Evolutionary conservation across 768 basidiomycete species (phyloP).

Genomic region (Lyophyllum atratum): DNA sequence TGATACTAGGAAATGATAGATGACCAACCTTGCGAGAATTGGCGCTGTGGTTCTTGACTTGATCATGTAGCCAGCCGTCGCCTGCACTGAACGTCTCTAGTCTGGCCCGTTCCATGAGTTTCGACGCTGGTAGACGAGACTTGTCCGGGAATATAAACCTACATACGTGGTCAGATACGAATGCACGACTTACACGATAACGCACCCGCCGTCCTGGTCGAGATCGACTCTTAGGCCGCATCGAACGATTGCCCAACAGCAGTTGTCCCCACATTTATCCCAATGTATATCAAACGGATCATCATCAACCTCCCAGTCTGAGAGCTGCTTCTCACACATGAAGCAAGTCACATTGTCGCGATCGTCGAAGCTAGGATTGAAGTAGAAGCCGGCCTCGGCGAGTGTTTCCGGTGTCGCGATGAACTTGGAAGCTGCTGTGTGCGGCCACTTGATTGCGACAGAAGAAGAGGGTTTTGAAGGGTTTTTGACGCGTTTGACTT

Average conservation of each 20-base stretch:
- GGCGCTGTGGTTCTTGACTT: conserved; percentile 61
- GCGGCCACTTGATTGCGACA: conserved; percentile 73
- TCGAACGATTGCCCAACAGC: conserved; percentile 81
- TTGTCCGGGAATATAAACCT: conserved; percentile 66
- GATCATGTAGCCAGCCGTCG: conserved; percentile 72
- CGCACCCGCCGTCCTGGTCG: conserved; percentile 56
- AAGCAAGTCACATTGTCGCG: conserved; percentile 83
- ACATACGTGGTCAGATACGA: conserved; percentile 9
- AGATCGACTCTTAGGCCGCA: conserved; percentile 68
- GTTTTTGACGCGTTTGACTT: conserved; percentile 63
- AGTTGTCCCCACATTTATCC: conserved; percentile 60
- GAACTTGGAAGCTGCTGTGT: conserved; percentile 52
- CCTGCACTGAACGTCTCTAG: conserved; percentile 61
- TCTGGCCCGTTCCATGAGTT: conserved; percentile 72
- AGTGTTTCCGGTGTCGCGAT: conserved; percentile 73
- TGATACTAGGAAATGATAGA: not conserved
- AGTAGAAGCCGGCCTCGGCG: conserved; percentile 91
- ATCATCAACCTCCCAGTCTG: conserved; percentile 83
- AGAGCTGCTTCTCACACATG: conserved; percentile 78
- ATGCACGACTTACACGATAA: not conserved
- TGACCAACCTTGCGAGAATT: conserved; percentile 62
- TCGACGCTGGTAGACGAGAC: conserved; percentile 63
- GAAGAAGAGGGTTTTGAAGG: conserved; percentile 48
- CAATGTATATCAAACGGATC: conserved; percentile 87
- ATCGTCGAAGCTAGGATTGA: conserved; percentile 64